Evolutionary conservation across 441 rosid genomes (phyloP), one percentile per base, ranked within the genome.

Genomic region (Eugenia klotzschiana): DNA sequence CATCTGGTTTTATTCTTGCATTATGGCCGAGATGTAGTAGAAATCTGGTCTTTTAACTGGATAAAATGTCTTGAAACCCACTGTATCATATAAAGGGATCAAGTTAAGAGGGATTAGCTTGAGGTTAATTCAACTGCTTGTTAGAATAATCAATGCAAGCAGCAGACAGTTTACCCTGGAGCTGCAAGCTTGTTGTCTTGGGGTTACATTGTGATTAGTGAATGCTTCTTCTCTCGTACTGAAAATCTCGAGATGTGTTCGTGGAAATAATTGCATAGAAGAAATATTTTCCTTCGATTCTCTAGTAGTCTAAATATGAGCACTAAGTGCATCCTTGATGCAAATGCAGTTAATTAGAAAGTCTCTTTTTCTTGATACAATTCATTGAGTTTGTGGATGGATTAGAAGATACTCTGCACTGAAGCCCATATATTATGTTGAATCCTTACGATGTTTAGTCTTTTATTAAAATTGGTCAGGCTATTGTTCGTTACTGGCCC

Each of bases 401-500:
- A 43, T 46, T n/a, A 51, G 29, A 43, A 43, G 77, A 64, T 10
- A 55, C 14, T 43, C 80, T 49, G 81, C 29, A 25, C 22, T 7
- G 23, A 51, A 49, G 37, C 40, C 20, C 3, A 4, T 51, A n/a
- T 49, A 79, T 25, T 49, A 46, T 9, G 54, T 51, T 43, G 54
- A 43, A n/a, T 51, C 40, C 51, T 43, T 13, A 46, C n/a, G 10
- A 79, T 79, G 25, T 23, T 79, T 79, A 26, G 26, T 79, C 55
- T 41, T 27, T 51, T 27, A 51, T 20, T 43, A 49, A 79, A 49
- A 37, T 84, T 80, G 79, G 89, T 25, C 83, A 96, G 99, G 93
- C 88, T 73, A 92, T 95, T 83, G 87, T 92, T 91, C 89, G 87
- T 86, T 84, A 84, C 87, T 94, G 92, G 90, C 99, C 99, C 54